phyloP scores from a whole-genome alignment of 2,329 filamentous ascomycete genomes.

The Pseudocercospora eumusae region DNA sequence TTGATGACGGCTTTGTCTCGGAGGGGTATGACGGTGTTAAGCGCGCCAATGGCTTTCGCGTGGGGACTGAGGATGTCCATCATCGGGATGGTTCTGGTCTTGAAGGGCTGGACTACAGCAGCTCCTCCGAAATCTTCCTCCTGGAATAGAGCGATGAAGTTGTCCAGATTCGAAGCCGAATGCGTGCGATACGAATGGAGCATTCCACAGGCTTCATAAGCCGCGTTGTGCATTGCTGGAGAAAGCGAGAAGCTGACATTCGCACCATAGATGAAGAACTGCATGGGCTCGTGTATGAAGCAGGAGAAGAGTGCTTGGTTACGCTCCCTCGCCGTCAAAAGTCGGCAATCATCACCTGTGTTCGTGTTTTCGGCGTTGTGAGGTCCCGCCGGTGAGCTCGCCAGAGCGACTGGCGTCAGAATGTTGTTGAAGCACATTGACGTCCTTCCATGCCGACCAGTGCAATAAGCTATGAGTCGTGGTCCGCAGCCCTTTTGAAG shows the following conservation, averaged over 20 bases:
- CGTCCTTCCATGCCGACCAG: conserved; percentile 61
- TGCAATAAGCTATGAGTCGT: conserved; percentile 51
- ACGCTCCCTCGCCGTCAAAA: conserved; percentile 63
- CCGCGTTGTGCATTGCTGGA: conserved; percentile 75
- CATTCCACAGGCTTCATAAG: conserved; percentile 66
- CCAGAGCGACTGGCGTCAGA: conserved; percentile 57
- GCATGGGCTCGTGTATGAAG: conserved; percentile 68
- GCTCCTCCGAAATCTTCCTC: conserved; percentile 71
- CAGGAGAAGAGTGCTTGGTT: conserved; percentile 67
- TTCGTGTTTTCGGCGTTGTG: not conserved
- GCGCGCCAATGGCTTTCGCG: conserved; percentile 71
- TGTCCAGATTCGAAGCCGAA: conserved; percentile 63
- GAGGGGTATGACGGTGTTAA: conserved; percentile 74
- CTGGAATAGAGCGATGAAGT: conserved; percentile 58
- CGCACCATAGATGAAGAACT: conserved; percentile 73
- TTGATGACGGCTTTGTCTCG: conserved; percentile 54
- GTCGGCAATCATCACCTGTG: conserved; percentile 36
- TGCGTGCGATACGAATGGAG: conserved; percentile 67
- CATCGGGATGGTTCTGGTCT: conserved; percentile 67
- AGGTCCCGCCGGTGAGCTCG: conserved; percentile 7
- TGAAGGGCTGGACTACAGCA: conserved; percentile 72
- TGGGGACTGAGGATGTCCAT: conserved; percentile 69
- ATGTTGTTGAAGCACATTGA: conserved; percentile 68
- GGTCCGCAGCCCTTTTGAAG: conserved; percentile 24
- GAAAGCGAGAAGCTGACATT: conserved; percentile 72